These are phyloP conservation scores for Euphorbia tirucalli DNA, from an alignment of 345 rosid species.

Conservation along the genomic window DNA sequence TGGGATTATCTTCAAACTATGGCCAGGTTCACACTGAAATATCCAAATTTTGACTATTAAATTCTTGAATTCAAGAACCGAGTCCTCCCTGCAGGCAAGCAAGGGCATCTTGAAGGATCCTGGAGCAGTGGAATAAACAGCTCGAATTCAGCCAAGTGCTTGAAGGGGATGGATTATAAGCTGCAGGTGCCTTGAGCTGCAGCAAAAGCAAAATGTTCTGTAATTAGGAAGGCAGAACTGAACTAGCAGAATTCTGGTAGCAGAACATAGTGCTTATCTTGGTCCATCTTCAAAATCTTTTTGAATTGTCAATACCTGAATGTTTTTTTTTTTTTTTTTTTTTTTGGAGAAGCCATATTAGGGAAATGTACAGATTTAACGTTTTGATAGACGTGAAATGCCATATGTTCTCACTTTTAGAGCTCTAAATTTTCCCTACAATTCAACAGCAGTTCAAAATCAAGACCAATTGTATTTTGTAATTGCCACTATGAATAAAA, in stretches of 20 bases:
- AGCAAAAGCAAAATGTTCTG: background rate
- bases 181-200: background rate
- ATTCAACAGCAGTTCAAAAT: background rate
- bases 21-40: conserved; percentile 61
- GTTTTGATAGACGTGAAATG: background rate
- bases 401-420: background rate
- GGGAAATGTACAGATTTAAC: conserved; percentile 24
- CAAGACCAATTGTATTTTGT: no score
- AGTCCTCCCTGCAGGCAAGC: background rate
- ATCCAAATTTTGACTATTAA: conserved; percentile 1
- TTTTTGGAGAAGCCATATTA: background rate
- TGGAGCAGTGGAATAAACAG: conserved; percentile 6
- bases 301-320: background rate
- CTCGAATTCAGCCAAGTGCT: background rate
- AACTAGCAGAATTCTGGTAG: background rate
- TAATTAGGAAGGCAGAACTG: background rate
- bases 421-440: background rate
- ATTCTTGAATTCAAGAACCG: background rate
- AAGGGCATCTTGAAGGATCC: background rate
- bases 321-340: conserved; percentile 13
- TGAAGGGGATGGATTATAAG: background rate
- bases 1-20: conserved; percentile 36
- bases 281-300: conserved; percentile 5
- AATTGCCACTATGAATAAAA: no score
- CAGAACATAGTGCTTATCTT: background rate